phyloP scores from a whole-genome alignment of 1,284 basidiomycete species.

The Paramarasmius palmivorus region DNA sequence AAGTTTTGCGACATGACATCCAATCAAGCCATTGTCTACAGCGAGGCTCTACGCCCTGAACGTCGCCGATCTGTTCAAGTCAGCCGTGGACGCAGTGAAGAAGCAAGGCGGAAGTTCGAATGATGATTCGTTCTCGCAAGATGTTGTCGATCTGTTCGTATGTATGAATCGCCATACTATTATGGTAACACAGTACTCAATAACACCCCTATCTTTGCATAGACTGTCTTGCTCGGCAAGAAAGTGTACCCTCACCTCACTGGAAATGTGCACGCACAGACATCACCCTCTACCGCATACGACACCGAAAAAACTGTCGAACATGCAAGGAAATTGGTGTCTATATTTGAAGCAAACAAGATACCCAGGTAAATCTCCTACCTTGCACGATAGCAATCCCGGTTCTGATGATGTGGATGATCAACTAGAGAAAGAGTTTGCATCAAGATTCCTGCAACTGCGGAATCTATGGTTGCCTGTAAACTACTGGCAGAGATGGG shows the following conservation, averaged over 20 bases:
- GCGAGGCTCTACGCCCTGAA: constrained; percentile 36
- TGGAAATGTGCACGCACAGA: constrained; percentile 48
- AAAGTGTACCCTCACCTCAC: constrained; percentile 44
- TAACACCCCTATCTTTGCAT: constrained; percentile 3
- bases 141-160: constrained; percentile 44
- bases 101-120: constrained; percentile 19
- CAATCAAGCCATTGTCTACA: constrained; percentile 47
- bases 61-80: constrained; percentile 31
- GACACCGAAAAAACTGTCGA: constrained; percentile 43
- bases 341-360: constrained; percentile 41
- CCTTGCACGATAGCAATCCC: background rate
- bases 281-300: constrained; percentile 44
- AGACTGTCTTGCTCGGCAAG: constrained; percentile 49
- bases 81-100: constrained; percentile 35
- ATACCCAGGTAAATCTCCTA: constrained; percentile 37
- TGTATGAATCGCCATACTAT: constrained; percentile 7
- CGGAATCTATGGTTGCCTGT: constrained; percentile 47
- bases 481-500: constrained; percentile 37
- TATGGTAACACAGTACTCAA: background rate
- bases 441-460: constrained; percentile 53
- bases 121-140: constrained; percentile 32
- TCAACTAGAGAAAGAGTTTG: constrained; percentile 40
- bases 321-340: constrained; percentile 44
- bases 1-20: constrained; percentile 52
- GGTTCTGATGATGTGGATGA: background rate